These are phyloP conservation scores for Chlamydomonas incerta DNA, from an alignment of 139 green algal species.

Conservation along the genomic window DNA sequence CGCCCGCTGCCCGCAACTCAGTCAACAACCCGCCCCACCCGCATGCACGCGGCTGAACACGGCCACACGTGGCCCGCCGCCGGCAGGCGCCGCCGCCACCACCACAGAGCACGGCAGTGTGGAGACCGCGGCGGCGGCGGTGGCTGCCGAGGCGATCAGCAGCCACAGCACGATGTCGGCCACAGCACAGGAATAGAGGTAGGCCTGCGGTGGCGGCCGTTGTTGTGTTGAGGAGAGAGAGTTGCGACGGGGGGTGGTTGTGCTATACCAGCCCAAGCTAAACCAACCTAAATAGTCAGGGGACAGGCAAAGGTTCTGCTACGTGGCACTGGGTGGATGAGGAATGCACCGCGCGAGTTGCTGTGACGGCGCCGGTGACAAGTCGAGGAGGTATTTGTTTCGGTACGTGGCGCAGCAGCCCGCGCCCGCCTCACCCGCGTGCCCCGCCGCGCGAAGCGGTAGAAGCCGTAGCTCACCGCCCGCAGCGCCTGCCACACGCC, in stretches of 20 bases:
- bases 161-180: background rate
- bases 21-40: too few relatives aligned
- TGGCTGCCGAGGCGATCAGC: conserved; percentile 15
- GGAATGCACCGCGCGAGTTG: too few relatives aligned
- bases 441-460: background rate
- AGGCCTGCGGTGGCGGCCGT: background rate
- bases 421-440: background rate
- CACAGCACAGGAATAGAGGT: background rate
- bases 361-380: too few relatives aligned
- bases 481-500: conserved; percentile 20
- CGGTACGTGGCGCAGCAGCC: background rate
- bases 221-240: too few relatives aligned
- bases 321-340: too few relatives aligned
- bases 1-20: too few relatives aligned
- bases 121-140: conserved; percentile 28
- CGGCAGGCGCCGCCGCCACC: background rate
- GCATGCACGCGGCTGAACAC: conserved; percentile 11
- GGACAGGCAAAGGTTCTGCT: too few relatives aligned
- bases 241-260: too few relatives aligned
- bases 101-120: conserved; percentile 6
- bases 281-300: too few relatives aligned
- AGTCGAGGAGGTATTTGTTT: too few relatives aligned
- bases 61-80: background rate
- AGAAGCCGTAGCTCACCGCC: background rate
- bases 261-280: too few relatives aligned